Conservation (phyloP, 2,329 filamentous ascomycete genomes). For the Botrytis aclada region DNA sequence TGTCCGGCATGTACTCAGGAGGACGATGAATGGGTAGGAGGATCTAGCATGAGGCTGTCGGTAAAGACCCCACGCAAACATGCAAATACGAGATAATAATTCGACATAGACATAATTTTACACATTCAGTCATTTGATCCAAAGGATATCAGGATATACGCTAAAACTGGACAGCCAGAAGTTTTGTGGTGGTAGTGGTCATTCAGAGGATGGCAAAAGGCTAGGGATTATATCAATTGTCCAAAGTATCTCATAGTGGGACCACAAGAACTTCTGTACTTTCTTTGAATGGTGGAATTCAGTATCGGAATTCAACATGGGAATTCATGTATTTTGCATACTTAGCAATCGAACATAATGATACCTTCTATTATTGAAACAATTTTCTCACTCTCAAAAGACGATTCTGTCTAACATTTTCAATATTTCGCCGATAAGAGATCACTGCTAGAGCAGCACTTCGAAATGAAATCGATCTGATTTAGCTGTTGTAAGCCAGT, state of each 20-base stretch:
- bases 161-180: neutral
- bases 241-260: neutral
- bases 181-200: neutral
- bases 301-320: neutral
- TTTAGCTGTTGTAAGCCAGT: neutral
- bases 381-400: neutral
- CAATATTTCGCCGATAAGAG: neutral
- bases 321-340: neutral
- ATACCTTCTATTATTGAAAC: neutral
- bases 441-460: neutral
- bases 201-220: neutral
- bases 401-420: neutral
- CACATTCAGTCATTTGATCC: neutral
- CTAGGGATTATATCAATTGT: neutral
- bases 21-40: neutral
- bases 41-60: slow-evolving; percentile 8
- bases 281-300: neutral
- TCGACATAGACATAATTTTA: neutral
- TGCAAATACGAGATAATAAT: neutral
- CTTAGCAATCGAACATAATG: neutral
- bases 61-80: neutral
- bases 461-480: neutral
- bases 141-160: neutral
- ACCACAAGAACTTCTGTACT: neutral
- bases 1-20: neutral